Evolutionary conservation across 2,329 filamentous ascomycete species (phyloP).

Genomic region (Ophiocordyceps sinensis): DNA sequence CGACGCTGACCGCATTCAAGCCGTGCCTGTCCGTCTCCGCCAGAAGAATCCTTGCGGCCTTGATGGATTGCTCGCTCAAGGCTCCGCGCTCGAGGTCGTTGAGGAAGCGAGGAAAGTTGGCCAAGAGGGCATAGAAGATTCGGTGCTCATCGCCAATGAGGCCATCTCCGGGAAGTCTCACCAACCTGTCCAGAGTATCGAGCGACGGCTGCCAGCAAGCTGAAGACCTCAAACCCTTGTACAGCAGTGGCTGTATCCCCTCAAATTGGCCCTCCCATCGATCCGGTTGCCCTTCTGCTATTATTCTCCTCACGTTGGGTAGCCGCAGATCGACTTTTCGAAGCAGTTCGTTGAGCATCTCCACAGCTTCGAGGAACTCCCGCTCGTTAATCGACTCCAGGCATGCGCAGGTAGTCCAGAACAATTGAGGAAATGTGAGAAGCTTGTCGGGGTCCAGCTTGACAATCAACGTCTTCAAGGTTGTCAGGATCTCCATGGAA

Average conservation of each 20-base stretch:
- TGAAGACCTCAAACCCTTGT: constrained; percentile 85
- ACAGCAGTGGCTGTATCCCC: constrained; percentile 70
- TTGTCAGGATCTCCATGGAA: constrained; percentile 94
- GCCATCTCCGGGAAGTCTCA: constrained; percentile 62
- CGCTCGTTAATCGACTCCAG: constrained; percentile 92
- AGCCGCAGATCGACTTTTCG: constrained; percentile 70
- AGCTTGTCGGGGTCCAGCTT: constrained; percentile 70
- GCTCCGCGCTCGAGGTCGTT: constrained; percentile 56
- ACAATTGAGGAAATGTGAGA: constrained; percentile 82
- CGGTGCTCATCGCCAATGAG: constrained; percentile 73
- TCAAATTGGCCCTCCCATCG: constrained; percentile 86
- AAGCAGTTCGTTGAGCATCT: constrained; percentile 80
- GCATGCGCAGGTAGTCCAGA: constrained; percentile 96
- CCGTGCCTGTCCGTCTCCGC: constrained; percentile 60
- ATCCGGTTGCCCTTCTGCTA: constrained; percentile 65
- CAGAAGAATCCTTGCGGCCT: constrained; percentile 55
- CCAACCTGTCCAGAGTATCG: constrained; percentile 61
- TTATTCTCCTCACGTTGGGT: constrained; percentile 49
- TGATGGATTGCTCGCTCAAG: constrained; percentile 39
- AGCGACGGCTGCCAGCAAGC: constrained; percentile 67
- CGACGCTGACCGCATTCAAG: constrained; percentile 49
- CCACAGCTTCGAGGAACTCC: constrained; percentile 81
- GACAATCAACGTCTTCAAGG: constrained; percentile 77
- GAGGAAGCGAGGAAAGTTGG: constrained; percentile 81
- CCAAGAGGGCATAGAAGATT: constrained; percentile 72